Base-by-base conservation (phyloP, 129 eudicot species). In the Flaveria sonorensis region DNA sequence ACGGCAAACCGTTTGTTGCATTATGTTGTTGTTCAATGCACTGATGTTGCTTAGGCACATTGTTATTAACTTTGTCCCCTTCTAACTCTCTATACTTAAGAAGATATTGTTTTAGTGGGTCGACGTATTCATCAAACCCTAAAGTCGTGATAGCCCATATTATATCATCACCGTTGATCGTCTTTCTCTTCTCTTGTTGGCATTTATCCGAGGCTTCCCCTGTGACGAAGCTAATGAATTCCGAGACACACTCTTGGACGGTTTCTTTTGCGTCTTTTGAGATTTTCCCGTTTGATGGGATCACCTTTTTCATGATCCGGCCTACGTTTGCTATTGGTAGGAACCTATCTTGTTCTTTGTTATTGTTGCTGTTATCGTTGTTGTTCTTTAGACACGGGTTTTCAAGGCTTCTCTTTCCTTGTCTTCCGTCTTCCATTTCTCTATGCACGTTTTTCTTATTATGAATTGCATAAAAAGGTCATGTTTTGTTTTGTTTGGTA, bases 271-370 rank as follows among this genome's bases (percentile, higher is more conserved):
- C 96, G 2, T 90, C 93, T 56, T 88, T 88, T 7, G 96, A 90
- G 52, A 90, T 88, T 73, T 90, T 90, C 14, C 91, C 93, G 5
- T 86, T 90, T 7, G 84, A 82, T 0, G 96, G 96, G 28, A 88
- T 86, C 14, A 85, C 89, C 73, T 90, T 88, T 71, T 88, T 90
- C 93, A 90, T 90, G 77, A 90, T 88, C 62, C 96, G 79, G 0
- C 96, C 96, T 0, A 90, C 96, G 18, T 90, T 90, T 26, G 96
- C 96, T 71, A 90, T 90, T 0, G 96, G 96, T 23, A 90, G 85
- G 39, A 90, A 90, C 40, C 88, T 73, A 6, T 90, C 96, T 53
- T 90, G 93, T 59, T 90, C 93, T 81, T 90, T 90, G 78, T 83
- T 89, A 64, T 59, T 83, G 66, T 59, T 82, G 36, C 19, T 79